phyloP scores from a whole-genome alignment of 768 basidiomycete species.

The Psilocybe subaeruginosa region DNA sequence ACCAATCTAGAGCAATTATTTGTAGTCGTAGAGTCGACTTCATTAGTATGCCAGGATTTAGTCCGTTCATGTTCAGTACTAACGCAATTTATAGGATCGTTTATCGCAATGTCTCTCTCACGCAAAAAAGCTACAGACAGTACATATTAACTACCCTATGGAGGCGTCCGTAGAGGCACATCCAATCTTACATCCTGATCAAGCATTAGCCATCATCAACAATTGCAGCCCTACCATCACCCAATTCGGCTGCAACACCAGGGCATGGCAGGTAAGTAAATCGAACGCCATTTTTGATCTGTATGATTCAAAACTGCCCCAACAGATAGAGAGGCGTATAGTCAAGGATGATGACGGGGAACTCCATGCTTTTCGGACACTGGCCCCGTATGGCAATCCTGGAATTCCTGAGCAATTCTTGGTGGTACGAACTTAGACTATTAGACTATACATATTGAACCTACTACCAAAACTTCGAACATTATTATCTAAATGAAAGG shows the following conservation, averaged over 20 bases:
- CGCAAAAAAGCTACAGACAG: constrained; percentile 49
- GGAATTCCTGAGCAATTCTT: constrained; percentile 76
- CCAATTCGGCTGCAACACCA: constrained; percentile 70
- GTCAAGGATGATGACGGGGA: constrained; percentile 38
- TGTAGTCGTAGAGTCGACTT: constrained; percentile 50
- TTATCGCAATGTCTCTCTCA: constrained; percentile 44
- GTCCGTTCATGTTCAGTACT: background rate
- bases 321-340: constrained; percentile 50
- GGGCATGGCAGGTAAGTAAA: constrained; percentile 67
- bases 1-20: constrained; percentile 63
- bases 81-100: constrained; percentile 32
- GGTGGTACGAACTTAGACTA: constrained; percentile 50
- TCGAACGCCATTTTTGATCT: background rate
- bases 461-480: no score
- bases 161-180: constrained; percentile 28
- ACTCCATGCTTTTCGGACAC: constrained; percentile 33
- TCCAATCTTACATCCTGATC: constrained; percentile 33
- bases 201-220: constrained; percentile 47
- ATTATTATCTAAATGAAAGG: no score
- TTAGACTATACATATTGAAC: no score
- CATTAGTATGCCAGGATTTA: constrained; percentile 42
- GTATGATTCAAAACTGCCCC: background rate
- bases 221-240: constrained; percentile 53
- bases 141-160: constrained; percentile 63
- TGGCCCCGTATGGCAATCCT: constrained; percentile 58